A percentile compares a stretch with the other conserved stretches of the same genome.
Evolutionary conservation across 257 asterid species (phyloP).

Genomic region (Capsicum pubescens): DNA sequence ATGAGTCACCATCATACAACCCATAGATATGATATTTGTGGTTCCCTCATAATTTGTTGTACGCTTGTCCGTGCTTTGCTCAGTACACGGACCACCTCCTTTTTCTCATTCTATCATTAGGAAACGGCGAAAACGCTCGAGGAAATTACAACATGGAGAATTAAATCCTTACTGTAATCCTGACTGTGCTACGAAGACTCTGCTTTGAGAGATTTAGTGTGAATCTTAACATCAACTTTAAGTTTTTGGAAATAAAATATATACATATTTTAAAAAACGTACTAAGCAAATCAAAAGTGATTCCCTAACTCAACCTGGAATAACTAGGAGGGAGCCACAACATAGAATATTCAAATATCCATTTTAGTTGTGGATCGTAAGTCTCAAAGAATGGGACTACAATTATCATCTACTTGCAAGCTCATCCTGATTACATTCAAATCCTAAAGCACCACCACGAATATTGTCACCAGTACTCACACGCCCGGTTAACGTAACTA

Average conservation of each 20-base stretch:
- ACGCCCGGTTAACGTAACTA: not conserved
- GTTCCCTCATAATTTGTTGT: slow-evolving; percentile 29
- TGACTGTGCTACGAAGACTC: too few relatives aligned
- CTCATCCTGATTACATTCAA: not conserved
- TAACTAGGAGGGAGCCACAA: not conserved
- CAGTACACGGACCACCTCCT: slow-evolving; percentile 10
- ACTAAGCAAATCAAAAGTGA: not conserved
- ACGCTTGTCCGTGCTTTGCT: slow-evolving; percentile 28
- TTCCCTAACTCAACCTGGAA: not conserved
- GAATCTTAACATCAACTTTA: not conserved
- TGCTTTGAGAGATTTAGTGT: not conserved
- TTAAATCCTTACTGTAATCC: too few relatives aligned
- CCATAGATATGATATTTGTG: slow-evolving; percentile 28
- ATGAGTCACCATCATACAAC: slow-evolving; percentile 49
- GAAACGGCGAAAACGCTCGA: too few relatives aligned
- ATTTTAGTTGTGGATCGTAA: not conserved
- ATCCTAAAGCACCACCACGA: not conserved
- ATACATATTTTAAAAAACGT: not conserved
- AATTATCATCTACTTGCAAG: not conserved
- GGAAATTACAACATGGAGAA: too few relatives aligned
- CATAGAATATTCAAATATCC: not conserved
- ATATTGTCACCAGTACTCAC: not conserved
- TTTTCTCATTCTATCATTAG: not conserved
- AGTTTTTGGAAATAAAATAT: not conserved
- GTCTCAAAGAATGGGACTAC: not conserved